These are phyloP conservation scores for Microthlaspi erraticum DNA, from an alignment of 345 rosid species.

Conservation along the genomic window DNA sequence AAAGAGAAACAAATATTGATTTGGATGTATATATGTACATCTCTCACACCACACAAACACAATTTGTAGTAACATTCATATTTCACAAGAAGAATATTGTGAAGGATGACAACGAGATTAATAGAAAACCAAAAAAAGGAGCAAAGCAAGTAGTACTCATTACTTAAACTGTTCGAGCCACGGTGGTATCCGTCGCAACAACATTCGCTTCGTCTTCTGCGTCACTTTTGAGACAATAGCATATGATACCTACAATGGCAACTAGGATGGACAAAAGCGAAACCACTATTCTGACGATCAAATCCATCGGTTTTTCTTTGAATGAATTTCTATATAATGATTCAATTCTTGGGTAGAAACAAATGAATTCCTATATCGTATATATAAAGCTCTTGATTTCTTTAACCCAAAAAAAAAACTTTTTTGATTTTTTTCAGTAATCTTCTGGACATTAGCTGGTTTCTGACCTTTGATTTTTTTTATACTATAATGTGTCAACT, in stretches of 20 bases:
- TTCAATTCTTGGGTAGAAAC: background rate
- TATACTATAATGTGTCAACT: background rate
- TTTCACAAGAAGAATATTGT: background rate
- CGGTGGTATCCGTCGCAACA: background rate
- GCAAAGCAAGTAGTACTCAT: background rate
- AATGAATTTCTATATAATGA: background rate
- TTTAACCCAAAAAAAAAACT: too few relatives aligned
- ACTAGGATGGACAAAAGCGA: background rate
- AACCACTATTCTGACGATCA: background rate
- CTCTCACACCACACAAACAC: background rate
- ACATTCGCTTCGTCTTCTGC: background rate
- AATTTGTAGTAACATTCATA: background rate
- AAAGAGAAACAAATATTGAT: too few relatives aligned
- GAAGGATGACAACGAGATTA: background rate
- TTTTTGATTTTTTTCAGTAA: too few relatives aligned
- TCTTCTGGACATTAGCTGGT: background rate
- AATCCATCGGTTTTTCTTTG: background rate
- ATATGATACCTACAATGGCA: background rate
- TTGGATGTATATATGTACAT: background rate
- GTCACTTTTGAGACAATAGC: background rate
- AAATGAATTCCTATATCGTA: background rate
- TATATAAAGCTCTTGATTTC: too few relatives aligned
- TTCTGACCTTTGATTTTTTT: background rate
- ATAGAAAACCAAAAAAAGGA: background rate
- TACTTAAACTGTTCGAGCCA: background rate